Evolutionary conservation across 192 early-diverging fungal species (phyloP), one percentile per base, ranked within the genome.

Genomic region (Pecoramyces ruminantium): DNA sequence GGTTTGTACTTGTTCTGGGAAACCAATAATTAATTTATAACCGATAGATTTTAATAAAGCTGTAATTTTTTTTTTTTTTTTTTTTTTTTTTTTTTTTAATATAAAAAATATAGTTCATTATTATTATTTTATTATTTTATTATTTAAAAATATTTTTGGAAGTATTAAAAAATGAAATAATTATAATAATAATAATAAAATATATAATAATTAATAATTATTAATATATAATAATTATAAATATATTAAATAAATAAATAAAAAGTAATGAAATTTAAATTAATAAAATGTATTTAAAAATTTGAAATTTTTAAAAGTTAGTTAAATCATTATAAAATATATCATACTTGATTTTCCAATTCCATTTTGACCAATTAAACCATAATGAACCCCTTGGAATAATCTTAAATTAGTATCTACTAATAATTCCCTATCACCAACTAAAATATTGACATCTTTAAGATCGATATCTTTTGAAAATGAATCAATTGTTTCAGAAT

Each of bases 401-500:
- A 97, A 87, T 86, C 90, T 87, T 77, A 98, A 85, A 17, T 92
- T 86, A 8, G 95, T 86, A 82, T 95, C 93, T 28, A 88, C 87
- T 17, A 98, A 88, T 21, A 98, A 82, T 30, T 93, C 89, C 17
- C 78, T 80, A 29, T 89, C 89, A n/a, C 88, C 89, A 67, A 97
- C 86, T 14, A 87, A 88, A 30, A 97, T 87, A 83, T 93, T 93
- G 78, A 97, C 94, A 8, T 86, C 87, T 80, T 80, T 80, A 78
- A 94, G 87, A 84, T 94, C 92, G 13, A 95, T 88, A 58, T 97
- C 94, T 85, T 92, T 95, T 38, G 91, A 91, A 9, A 92, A 82
- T 5, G 94, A 93, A 28, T 92, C 90, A 1, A 95, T 78, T 0
- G 96, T 95, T 82, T 95, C 94, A 14, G 83, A 86, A 83, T 97